These are phyloP conservation scores for Pichia scutulata DNA, from an alignment of 805 yeast species.

Conservation along the genomic window DNA sequence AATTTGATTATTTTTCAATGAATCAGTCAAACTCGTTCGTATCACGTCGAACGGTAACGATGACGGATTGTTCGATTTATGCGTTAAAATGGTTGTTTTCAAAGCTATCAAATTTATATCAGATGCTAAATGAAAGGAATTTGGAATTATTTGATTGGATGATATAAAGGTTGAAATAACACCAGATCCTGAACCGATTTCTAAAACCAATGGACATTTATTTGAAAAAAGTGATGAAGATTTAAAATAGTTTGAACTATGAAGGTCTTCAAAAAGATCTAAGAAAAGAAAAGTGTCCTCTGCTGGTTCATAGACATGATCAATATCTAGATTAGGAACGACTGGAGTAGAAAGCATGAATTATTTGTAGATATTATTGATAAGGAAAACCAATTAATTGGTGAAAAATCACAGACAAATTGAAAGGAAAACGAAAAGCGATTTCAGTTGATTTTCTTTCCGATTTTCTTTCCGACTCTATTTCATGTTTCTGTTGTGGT, in stretches of 20 bases:
- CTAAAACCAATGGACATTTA: constrained; percentile 53
- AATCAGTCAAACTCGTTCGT: constrained; percentile 51
- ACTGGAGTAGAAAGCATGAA: constrained; percentile 77
- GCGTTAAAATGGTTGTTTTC: constrained; percentile 39
- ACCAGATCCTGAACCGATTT: constrained; percentile 92
- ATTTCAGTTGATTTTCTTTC: not conserved
- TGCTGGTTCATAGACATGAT: constrained; percentile 87
- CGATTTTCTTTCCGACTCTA: not conserved
- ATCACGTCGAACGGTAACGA: constrained; percentile 35
- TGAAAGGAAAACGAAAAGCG: not conserved
- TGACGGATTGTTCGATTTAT: constrained; percentile 14
- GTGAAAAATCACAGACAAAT: not conserved
- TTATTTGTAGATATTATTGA: not conserved
- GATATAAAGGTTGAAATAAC: constrained; percentile 74
- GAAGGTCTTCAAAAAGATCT: constrained; percentile 68
- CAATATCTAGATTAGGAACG: constrained; percentile 46
- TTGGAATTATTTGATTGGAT: constrained; percentile 41
- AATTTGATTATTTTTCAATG: constrained; percentile 38
- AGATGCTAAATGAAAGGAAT: constrained; percentile 53
- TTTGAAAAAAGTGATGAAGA: constrained; percentile 18
- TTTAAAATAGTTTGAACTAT: constrained; percentile 23
- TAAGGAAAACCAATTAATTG: not conserved
- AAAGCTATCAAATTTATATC: constrained; percentile 83
- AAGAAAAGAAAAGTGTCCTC: constrained; percentile 85
- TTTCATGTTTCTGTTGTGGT: not conserved